Base-by-base conservation (phyloP, 1,284 basidiomycete genomes). In the Irpex sp. region DNA sequence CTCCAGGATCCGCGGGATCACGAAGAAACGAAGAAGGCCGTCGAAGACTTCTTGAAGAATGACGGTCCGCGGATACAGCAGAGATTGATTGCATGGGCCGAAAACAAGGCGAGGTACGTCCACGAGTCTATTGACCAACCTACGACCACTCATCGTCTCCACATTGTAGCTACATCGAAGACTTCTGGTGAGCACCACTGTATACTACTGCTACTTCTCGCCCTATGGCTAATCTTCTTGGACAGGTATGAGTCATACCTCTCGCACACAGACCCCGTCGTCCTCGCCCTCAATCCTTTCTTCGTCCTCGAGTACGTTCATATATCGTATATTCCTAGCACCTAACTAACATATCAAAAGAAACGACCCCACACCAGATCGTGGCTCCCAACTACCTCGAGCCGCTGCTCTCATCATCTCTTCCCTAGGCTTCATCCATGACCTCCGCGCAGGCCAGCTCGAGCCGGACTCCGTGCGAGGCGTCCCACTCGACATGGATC, bases 201-300 rank as follows among this genome's bases (percentile, higher is more conserved):
- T 36, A 21, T 52, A 23, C 28, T 9, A 21, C n/a, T n/a, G n/a
- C 33, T 49, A 21, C 59, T 37, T 52, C 53, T 45, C 2, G 19
- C 56, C 37, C 21, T 23, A 28, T 18, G n/a, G 21, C 39, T 16
- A 7, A n/a, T 18, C 12, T 33, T 54, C 28, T 53, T 28, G 16
- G 5, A 19, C 53, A 88, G 88, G 89, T 92, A 96, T 67, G 94
- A 97, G 74, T 93, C 90, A 59, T 98, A 98, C 72, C 81, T 98
- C 28, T 91, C 88, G 1, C 91, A 95, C 72, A 88, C 88, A 62
- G 94, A 98, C 68, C 94, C 94, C 0, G 94, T 98, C 57, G 96
- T 98, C 1, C 83, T 96, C 56, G 88, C 89, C 35, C 80, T 98
- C 68, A 98, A 98, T 72, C 96, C 96, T 0, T 98, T 96, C 83